These are phyloP conservation scores for Parietichytrium sp. DNA, from an alignment of 108 stramenopile genomes.

Conservation along the genomic window DNA sequence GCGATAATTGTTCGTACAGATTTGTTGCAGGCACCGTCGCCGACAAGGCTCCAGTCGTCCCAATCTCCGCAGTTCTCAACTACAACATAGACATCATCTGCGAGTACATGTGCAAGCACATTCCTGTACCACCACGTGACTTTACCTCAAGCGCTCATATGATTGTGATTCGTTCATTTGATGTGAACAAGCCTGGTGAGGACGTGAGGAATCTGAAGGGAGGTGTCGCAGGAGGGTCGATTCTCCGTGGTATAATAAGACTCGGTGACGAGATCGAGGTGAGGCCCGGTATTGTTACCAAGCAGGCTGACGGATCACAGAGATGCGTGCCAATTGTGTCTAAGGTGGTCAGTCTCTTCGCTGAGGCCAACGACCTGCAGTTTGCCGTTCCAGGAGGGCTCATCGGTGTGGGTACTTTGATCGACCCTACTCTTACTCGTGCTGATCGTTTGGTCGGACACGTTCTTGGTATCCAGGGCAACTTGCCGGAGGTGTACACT, in stretches of 20 bases:
- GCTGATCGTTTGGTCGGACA: constrained; percentile 95
- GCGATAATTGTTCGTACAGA: no score
- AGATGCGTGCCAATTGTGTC: constrained; percentile 82
- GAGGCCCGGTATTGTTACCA: constrained; percentile 95
- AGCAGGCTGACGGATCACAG: constrained; percentile 82
- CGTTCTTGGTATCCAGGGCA: constrained; percentile 88
- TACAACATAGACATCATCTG: constrained; percentile 99
- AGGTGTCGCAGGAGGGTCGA: constrained; percentile 97
- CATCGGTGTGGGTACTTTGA: constrained; percentile 97
- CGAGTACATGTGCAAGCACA: constrained; percentile 91
- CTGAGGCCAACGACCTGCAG: constrained; percentile 94
- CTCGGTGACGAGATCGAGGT: constrained; percentile 99
- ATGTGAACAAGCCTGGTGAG: constrained; percentile 99
- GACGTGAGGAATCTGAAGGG: constrained; percentile 86
- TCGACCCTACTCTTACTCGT: constrained; percentile 96
- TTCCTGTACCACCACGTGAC: constrained; percentile 90
- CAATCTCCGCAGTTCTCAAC: constrained; percentile 92
- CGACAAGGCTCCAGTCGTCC: constrained; percentile 91
- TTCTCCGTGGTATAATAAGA: constrained; percentile 90
- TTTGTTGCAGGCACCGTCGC: constrained; percentile 84
- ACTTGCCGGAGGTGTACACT: constrained; percentile 94
- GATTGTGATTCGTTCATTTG: constrained; percentile 98
- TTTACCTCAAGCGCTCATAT: constrained; percentile 87
- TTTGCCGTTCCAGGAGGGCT: constrained; percentile 98
- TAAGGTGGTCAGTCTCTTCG: constrained; percentile 81